Conservation (phyloP, 768 basidiomycete genomes). For the Boletus subparvulus region DNA sequence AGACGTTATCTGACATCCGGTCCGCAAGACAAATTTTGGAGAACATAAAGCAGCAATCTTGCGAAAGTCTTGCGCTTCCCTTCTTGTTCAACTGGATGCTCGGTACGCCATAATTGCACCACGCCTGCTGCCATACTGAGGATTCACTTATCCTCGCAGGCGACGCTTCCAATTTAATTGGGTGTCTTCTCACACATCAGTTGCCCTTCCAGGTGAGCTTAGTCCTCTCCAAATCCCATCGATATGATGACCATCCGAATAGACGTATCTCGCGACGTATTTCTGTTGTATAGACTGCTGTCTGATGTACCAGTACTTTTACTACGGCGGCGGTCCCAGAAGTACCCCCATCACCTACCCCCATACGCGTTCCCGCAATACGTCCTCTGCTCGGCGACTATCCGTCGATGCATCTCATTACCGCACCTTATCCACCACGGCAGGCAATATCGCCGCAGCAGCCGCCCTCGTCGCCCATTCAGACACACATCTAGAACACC, state of each 20-base stretch:
- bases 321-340: slow-evolving; percentile 52
- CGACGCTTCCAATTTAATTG: slow-evolving; percentile 89
- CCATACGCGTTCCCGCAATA: slow-evolving; percentile 43
- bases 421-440: slow-evolving; percentile 65
- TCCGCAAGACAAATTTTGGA: slow-evolving; percentile 73
- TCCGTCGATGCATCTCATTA: slow-evolving; percentile 63
- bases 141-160: slow-evolving; percentile 45
- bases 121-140: neutral
- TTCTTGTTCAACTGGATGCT: slow-evolving; percentile 93
- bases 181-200: slow-evolving; percentile 89
- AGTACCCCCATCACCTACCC: slow-evolving; percentile 37
- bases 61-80: slow-evolving; percentile 88
- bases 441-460: slow-evolving; percentile 69
- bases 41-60: slow-evolving; percentile 72
- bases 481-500: slow-evolving; percentile 44
- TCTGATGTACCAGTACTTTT: slow-evolving; percentile 77
- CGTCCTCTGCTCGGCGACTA: slow-evolving; percentile 44
- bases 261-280: slow-evolving; percentile 91
- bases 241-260: slow-evolving; percentile 7
- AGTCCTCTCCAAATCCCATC: neutral
- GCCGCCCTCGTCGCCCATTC: slow-evolving; percentile 69
- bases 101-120: slow-evolving; percentile 49
- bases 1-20: slow-evolving; percentile 8
- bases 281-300: slow-evolving; percentile 82
- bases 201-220: slow-evolving; percentile 85